Percentiles rank a stretch among this genome's conserved stretches.
phyloP scores from a whole-genome alignment of 2,329 filamentous ascomycete genomes.

The Xylariaceae sp. region DNA sequence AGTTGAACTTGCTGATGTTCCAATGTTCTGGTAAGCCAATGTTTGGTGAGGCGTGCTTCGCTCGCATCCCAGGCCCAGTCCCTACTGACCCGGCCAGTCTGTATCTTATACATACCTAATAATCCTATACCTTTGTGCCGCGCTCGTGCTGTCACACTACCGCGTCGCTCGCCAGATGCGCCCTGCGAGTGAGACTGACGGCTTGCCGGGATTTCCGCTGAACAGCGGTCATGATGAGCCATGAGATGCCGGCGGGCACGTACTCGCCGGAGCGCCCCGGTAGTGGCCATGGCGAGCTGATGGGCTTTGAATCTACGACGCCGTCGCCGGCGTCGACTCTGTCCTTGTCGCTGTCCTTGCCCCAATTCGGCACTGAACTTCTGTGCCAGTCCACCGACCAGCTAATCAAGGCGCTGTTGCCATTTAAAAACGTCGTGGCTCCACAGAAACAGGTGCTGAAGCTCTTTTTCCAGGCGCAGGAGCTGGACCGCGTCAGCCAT shows the following conservation, averaged over 20 bases:
- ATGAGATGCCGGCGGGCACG: background rate
- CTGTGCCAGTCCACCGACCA: background rate
- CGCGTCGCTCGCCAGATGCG: background rate
- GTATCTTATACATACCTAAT: background rate
- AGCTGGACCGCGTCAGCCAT: background rate
- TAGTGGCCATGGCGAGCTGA: background rate
- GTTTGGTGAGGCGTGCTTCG: background rate
- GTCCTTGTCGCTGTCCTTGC: background rate
- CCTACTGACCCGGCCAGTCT: background rate
- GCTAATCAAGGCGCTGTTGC: background rate
- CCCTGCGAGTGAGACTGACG: background rate
- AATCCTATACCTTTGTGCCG: background rate
- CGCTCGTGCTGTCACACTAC: background rate
- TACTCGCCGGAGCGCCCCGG: background rate
- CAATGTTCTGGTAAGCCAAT: background rate
- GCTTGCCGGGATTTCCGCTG: background rate
- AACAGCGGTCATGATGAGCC: background rate
- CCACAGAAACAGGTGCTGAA: background rate
- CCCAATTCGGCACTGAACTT: background rate
- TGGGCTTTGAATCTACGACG: background rate
- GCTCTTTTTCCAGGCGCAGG: background rate
- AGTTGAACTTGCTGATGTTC: background rate
- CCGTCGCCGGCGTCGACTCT: background rate
- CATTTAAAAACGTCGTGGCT: background rate
- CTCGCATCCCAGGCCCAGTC: background rate